phyloP scores from a whole-genome alignment of 352 stramenopile species.

The Phytopythium vexans region DNA sequence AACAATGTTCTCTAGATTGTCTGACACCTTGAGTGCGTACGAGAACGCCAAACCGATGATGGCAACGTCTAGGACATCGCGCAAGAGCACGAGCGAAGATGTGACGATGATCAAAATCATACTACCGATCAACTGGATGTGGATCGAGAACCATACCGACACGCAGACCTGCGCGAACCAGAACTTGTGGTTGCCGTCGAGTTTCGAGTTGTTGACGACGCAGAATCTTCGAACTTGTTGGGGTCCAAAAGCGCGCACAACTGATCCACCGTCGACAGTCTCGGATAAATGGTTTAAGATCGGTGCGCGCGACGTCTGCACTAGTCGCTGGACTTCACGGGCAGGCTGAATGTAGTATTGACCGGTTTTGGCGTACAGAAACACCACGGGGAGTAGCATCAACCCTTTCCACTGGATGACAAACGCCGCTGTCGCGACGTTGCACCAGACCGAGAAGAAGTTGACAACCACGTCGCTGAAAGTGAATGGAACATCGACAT shows the following conservation, averaged over 20 bases:
- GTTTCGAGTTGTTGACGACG: conserved; percentile 21
- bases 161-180: conserved; percentile 36
- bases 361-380: conserved; percentile 70
- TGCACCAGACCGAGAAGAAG: conserved; percentile 73
- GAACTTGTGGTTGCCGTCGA: conserved; percentile 41
- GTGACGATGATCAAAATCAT: conserved; percentile 81
- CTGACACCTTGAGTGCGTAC: conserved; percentile 87
- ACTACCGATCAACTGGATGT: conserved; percentile 77
- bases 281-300: conserved; percentile 54
- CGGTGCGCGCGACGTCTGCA: conserved; percentile 40
- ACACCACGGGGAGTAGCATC: conserved; percentile 72
- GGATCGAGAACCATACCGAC: conserved; percentile 43
- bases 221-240: conserved; percentile 39
- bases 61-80: conserved; percentile 40
- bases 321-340: conserved; percentile 48
- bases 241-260: conserved; percentile 56
- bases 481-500: conserved; percentile 65
- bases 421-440: conserved; percentile 71
- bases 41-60: conserved; percentile 84
- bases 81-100: conserved; percentile 43
- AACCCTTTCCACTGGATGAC: conserved; percentile 84
- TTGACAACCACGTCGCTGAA: conserved; percentile 60
- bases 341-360: conserved; percentile 46
- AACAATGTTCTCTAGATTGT: conserved; percentile 77
- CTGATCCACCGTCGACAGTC: conserved; percentile 35